Conservation (phyloP, 148 eudicot species). For the Cornus suecica region DNA sequence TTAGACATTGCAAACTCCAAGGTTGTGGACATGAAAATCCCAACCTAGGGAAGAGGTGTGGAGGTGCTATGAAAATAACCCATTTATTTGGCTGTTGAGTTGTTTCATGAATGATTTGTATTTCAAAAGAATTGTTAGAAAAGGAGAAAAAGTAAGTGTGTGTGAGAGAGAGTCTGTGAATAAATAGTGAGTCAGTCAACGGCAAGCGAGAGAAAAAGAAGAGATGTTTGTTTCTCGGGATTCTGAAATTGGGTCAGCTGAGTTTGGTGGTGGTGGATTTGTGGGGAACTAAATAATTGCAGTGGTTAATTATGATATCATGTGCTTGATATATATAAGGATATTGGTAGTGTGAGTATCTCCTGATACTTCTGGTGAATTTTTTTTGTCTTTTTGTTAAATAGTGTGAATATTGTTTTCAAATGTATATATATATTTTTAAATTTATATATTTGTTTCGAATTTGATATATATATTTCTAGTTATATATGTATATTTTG, state of each 20-base stretch:
- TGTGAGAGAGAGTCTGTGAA: conserved; percentile 16
- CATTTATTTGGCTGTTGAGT: conserved; percentile 14
- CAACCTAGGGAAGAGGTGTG: conserved; percentile 33
- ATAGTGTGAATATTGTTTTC: too few species aligned
- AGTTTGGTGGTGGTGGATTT: conserved; percentile 20
- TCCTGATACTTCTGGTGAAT: too few species aligned
- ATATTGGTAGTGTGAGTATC: too few species aligned
- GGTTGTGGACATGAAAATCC: conserved; percentile 22
- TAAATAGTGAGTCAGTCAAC: conserved; percentile 32
- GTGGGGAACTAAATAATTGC: conserved; percentile 57
- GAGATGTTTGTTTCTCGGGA: conserved; percentile 28
- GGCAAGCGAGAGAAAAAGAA: conserved; percentile 4
- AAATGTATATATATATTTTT: too few species aligned
- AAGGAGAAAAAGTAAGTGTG: background rate
- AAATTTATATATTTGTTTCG: too few species aligned
- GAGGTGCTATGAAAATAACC: conserved; percentile 33
- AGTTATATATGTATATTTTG: too few species aligned
- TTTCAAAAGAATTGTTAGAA: background rate
- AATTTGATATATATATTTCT: too few species aligned
- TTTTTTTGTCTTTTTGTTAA: too few species aligned
- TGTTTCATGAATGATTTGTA: conserved; percentile 7
- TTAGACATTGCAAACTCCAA: conserved; percentile 49
- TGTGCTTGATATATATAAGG: conserved; percentile 16
- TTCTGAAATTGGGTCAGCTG: conserved; percentile 27
- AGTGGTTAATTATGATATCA: conserved; percentile 31